These are phyloP conservation scores for Neoarthrinium moseri DNA, from an alignment of 2,329 filamentous ascomycete species.

Conservation along the genomic window DNA sequence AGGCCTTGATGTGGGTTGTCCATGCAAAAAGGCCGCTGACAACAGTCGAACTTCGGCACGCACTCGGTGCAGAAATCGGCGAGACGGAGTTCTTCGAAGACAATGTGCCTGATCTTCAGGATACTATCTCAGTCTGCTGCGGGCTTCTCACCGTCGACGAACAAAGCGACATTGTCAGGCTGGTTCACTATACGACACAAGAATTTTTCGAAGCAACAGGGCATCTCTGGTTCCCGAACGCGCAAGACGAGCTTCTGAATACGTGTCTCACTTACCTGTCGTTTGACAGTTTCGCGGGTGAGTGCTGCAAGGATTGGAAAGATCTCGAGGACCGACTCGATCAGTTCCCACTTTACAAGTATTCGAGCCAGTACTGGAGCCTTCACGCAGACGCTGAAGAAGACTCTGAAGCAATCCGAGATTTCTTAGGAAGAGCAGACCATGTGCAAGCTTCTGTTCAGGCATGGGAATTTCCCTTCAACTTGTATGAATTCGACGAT, in stretches of 20 bases:
- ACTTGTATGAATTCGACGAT: too few species aligned
- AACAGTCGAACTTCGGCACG: slow-evolving; percentile 37
- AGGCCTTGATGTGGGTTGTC: slow-evolving; percentile 39
- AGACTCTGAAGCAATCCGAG: background rate
- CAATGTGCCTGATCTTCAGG: slow-evolving; percentile 29
- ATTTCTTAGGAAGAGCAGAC: background rate
- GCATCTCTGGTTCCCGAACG: slow-evolving; percentile 27
- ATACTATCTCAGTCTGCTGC: slow-evolving; percentile 36
- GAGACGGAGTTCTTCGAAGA: slow-evolving; percentile 29
- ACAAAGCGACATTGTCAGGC: slow-evolving; percentile 30
- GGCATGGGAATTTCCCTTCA: background rate
- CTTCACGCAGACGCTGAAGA: slow-evolving; percentile 1
- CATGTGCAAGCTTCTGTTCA: slow-evolving; percentile 2
- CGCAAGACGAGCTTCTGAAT: slow-evolving; percentile 23
- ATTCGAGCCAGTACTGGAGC: slow-evolving; percentile 12
- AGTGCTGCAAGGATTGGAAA: background rate
- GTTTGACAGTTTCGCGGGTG: slow-evolving; percentile 17
- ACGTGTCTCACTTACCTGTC: slow-evolving; percentile 35
- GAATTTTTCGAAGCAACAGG: slow-evolving; percentile 26
- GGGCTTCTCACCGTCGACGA: slow-evolving; percentile 41
- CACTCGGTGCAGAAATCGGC: slow-evolving; percentile 34
- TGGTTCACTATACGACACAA: slow-evolving; percentile 8
- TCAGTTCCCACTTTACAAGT: slow-evolving; percentile 9
- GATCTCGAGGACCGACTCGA: slow-evolving; percentile 7
- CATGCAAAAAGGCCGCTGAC: slow-evolving; percentile 32